Evolutionary conservation across 768 basidiomycete species (phyloP).

Genomic region (Roridomyces roridus): DNA sequence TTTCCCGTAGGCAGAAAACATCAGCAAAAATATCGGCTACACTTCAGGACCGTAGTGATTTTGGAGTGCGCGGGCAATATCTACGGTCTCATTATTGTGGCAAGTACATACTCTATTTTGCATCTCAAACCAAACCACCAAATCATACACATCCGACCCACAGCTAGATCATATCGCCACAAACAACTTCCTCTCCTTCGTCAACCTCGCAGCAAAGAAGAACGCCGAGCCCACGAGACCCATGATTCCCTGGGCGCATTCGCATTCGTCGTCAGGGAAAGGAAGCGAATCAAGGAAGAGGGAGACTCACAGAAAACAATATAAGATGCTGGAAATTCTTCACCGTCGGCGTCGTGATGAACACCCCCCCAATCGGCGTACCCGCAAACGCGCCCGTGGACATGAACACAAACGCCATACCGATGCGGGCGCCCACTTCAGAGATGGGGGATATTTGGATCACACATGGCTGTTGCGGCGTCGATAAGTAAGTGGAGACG

Average conservation of each 20-base stretch:
- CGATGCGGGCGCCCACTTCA: constrained; percentile 33
- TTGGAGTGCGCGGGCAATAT: too few relatives aligned
- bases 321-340: constrained; percentile 31
- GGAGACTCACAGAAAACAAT: constrained; percentile 28
- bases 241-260: constrained; percentile 21
- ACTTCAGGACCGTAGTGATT: too few relatives aligned
- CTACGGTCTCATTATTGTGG: too few relatives aligned
- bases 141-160: too few relatives aligned
- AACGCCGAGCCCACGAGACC: constrained; percentile 18
- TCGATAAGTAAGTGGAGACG: not conserved
- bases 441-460: constrained; percentile 29
- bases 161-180: not conserved
- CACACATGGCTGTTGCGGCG: constrained; percentile 23
- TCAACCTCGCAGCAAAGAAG: constrained; percentile 12
- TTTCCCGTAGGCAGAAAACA: too few relatives aligned
- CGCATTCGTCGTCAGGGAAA: too few relatives aligned
- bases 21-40: too few relatives aligned
- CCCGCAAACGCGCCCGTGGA: constrained; percentile 32
- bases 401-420: constrained; percentile 31
- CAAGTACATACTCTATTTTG: too few relatives aligned
- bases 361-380: constrained; percentile 30
- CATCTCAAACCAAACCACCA: too few relatives aligned
- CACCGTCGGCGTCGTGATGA: constrained; percentile 22
- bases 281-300: too few relatives aligned
- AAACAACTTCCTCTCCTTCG: not conserved